Evolutionary conservation across 352 stramenopile genomes (phyloP).

Genomic region (Pythium dissotocum): DNA sequence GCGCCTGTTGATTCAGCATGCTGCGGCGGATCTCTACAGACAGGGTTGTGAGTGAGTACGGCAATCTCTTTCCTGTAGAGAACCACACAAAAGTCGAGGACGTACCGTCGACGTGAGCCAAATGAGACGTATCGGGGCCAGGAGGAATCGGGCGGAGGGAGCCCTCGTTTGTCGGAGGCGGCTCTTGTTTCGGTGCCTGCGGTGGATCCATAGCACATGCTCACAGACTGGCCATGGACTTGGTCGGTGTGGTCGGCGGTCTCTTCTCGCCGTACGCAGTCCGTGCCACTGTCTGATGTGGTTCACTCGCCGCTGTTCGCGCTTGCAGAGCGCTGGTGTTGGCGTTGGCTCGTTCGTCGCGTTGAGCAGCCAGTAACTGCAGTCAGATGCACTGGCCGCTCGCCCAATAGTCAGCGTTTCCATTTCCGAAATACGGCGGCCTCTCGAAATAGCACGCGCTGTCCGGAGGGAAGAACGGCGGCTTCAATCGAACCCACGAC

Average conservation of each 20-base stretch:
- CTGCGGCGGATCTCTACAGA: constrained; percentile 9
- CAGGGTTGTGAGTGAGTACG: neutral
- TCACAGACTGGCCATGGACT: constrained; percentile 13
- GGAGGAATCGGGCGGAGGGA: neutral
- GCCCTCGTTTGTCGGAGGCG: neutral
- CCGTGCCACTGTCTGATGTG: neutral
- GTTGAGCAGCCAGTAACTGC: neutral
- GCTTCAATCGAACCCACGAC: too few relatives aligned
- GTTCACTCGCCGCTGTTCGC: neutral
- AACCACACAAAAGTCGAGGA: neutral
- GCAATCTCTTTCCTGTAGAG: neutral
- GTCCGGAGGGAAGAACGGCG: too few relatives aligned
- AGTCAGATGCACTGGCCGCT: neutral
- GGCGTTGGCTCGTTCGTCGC: neutral
- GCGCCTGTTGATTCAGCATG: neutral
- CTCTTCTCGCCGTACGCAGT: neutral
- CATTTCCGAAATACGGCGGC: too few relatives aligned
- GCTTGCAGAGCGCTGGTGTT: neutral
- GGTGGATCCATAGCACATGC: constrained; percentile 22
- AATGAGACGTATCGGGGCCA: constrained; percentile 16
- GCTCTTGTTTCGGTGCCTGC: neutral
- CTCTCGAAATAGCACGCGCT: too few relatives aligned
- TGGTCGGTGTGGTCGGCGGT: neutral
- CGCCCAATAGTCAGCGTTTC: neutral
- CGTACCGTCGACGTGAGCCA: neutral